A percentile compares a stretch with the other conserved stretches of the same genome.
These are phyloP conservation scores for Fusarium agapanthi DNA, from an alignment of 2,329 filamentous ascomycete genomes.

Conservation along the genomic window DNA sequence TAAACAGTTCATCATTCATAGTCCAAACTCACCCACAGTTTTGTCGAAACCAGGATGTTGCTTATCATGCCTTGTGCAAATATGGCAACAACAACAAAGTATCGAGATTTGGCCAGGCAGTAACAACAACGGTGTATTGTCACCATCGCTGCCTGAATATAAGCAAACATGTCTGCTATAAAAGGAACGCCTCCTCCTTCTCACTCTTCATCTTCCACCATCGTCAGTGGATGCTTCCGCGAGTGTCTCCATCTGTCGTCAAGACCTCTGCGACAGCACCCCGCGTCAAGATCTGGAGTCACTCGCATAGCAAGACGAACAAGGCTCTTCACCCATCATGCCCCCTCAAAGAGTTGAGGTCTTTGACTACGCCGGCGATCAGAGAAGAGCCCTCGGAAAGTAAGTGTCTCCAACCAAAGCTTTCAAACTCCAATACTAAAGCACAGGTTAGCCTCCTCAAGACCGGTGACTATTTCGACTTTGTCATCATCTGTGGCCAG, in stretches of 20 bases:
- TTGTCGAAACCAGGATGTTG: background rate
- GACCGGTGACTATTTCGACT: background rate
- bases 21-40: background rate
- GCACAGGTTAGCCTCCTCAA: background rate
- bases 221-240: too few species aligned
- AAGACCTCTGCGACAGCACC: background rate
- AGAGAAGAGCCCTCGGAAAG: background rate
- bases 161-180: background rate
- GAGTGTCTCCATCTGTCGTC: too few species aligned
- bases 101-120: too few species aligned
- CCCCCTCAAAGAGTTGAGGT: accelerated
- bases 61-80: background rate
- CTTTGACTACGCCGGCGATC: background rate
- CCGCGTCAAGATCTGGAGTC: accelerated
- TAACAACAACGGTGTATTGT: too few species aligned
- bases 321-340: background rate
- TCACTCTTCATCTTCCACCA: too few species aligned
- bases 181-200: too few species aligned
- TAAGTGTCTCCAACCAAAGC: background rate
- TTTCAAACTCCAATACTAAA: accelerated
- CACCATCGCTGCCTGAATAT: background rate
- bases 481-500: background rate
- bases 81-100: background rate
- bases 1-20: background rate
- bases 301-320: too few species aligned